phyloP scores from a whole-genome alignment of 2,329 filamentous ascomycete species.

The Trichoderma sp. region DNA sequence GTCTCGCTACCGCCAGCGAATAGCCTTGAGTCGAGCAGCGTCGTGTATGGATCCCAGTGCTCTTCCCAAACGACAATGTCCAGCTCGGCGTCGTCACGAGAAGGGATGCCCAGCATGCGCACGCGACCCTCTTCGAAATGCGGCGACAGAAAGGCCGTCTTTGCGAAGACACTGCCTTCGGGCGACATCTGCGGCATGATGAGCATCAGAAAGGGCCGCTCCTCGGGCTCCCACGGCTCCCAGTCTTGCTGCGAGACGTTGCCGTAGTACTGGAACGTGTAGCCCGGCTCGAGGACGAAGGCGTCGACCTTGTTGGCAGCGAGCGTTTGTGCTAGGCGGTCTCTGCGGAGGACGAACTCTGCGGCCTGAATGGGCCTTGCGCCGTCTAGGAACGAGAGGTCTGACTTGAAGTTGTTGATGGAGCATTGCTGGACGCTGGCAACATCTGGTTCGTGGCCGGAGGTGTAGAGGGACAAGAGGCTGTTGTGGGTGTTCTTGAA shows the following conservation, averaged over 20 bases:
- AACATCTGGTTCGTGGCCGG: constrained; percentile 21
- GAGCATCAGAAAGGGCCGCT: constrained; percentile 65
- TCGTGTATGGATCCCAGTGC: constrained; percentile 65
- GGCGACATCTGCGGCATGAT: constrained; percentile 50
- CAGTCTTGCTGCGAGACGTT: constrained; percentile 64
- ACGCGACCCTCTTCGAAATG: constrained; percentile 64
- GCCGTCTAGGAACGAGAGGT: constrained; percentile 54
- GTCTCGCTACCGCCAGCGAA: constrained; percentile 36
- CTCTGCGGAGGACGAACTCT: constrained; percentile 58
- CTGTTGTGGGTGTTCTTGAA: neutral
- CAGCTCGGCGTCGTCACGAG: constrained; percentile 46
- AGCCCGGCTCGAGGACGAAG: constrained; percentile 65
- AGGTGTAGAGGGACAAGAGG: neutral
- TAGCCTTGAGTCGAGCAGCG: constrained; percentile 50
- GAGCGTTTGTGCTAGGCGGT: constrained; percentile 60
- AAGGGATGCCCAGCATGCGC: constrained; percentile 60
- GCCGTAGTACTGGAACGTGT: constrained; percentile 64
- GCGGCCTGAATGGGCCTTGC: constrained; percentile 51
- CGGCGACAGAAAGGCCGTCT: constrained; percentile 61
- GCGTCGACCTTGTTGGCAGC: constrained; percentile 55
- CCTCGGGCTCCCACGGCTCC: constrained; percentile 67
- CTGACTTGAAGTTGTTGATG: constrained; percentile 52
- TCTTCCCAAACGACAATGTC: constrained; percentile 64
- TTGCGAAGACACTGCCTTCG: constrained; percentile 50
- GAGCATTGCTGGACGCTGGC: constrained; percentile 48